Evolutionary conservation across 768 basidiomycete species (phyloP).

Genomic region (Kwoniella heveanensis): DNA sequence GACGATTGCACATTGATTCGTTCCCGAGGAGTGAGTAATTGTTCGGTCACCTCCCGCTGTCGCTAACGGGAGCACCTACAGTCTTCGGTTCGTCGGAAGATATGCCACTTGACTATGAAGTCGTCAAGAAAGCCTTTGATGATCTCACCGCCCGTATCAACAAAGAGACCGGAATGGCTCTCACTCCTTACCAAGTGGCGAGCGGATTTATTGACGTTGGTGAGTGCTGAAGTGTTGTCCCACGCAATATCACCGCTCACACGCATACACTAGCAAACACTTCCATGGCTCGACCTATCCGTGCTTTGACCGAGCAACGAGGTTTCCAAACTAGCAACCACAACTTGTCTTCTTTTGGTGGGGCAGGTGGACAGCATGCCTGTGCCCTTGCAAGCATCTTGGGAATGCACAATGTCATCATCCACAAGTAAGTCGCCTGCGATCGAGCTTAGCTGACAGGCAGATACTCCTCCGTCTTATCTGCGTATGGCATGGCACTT

Average conservation of each 20-base stretch:
- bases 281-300: conserved; percentile 68
- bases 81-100: conserved; percentile 89
- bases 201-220: conserved; percentile 94
- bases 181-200: conserved; percentile 78
- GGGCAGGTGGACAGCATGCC: conserved; percentile 55
- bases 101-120: conserved; percentile 76
- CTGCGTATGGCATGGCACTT: conserved; percentile 47
- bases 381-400: conserved; percentile 43
- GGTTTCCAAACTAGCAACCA: conserved; percentile 82
- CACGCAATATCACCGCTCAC: no score
- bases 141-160: conserved; percentile 72
- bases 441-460: neutral
- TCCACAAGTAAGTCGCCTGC: conserved; percentile 33
- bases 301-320: conserved; percentile 77
- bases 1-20: conserved; percentile 46
- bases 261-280: conserved; percentile 97
- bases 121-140: conserved; percentile 70
- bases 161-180: conserved; percentile 61
- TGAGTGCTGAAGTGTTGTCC: no score
- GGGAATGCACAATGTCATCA: conserved; percentile 38
- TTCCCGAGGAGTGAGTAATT: conserved; percentile 74
- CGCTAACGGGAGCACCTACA: no score
- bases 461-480: conserved; percentile 43
- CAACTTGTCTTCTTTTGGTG: conserved; percentile 56
- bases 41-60: neutral